Percentiles rank a stretch among this genome's conserved stretches.
Conservation (phyloP, 2,329 filamentous ascomycete species). For the Cercospora nicotianae region DNA sequence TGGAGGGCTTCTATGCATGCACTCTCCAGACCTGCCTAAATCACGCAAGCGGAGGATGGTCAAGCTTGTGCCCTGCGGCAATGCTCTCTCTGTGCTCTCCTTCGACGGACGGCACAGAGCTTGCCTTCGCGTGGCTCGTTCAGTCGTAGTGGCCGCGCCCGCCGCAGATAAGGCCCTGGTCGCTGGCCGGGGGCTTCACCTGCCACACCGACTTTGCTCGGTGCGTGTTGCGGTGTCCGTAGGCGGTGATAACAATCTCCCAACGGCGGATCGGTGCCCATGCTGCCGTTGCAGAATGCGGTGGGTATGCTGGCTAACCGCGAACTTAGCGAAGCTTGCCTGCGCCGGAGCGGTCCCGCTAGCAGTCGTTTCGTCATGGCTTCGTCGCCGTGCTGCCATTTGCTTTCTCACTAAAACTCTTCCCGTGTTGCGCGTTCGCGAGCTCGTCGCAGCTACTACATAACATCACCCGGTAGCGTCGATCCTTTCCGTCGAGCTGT, state of each 20-base stretch:
- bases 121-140: neutral
- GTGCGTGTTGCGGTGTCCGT: neutral
- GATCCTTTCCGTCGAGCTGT: slow-evolving; percentile 8
- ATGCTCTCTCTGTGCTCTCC: neutral
- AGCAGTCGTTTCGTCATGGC: slow-evolving; percentile 6
- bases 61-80: slow-evolving; percentile 1
- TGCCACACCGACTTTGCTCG: slow-evolving; percentile 4
- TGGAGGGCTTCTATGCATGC: neutral
- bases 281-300: neutral
- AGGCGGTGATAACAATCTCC: slow-evolving; percentile 2
- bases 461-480: slow-evolving; percentile 2
- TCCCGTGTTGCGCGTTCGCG: slow-evolving; percentile 3
- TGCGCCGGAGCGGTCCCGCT: neutral
- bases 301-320: neutral
- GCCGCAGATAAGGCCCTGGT: slow-evolving; percentile 2
- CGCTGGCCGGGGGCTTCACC: neutral
- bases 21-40: neutral
- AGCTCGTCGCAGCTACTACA: slow-evolving; percentile 4
- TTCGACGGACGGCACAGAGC: neutral
- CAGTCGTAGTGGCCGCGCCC: neutral
- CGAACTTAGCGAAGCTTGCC: neutral
- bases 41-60: slow-evolving; percentile 1
- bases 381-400: slow-evolving; percentile 6
- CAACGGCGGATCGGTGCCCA: slow-evolving; percentile 7
- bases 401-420: slow-evolving; percentile 8